phyloP scores from a whole-genome alignment of 768 basidiomycete species.

The Pholiota molesta region DNA sequence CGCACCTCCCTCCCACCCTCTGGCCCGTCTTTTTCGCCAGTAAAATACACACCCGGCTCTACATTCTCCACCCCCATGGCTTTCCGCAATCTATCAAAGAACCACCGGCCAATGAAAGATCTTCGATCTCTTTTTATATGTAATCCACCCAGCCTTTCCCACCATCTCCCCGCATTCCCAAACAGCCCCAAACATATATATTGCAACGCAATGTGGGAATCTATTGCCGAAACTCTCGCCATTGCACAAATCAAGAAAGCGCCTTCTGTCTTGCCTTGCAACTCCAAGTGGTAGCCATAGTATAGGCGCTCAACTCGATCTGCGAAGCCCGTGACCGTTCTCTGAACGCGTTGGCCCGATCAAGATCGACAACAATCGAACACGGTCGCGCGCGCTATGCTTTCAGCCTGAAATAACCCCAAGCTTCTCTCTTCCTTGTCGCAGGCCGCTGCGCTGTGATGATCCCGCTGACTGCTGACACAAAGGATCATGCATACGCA shows the following conservation, averaged over 20 bases:
- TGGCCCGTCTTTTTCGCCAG: too few relatives aligned
- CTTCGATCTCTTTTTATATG: slow-evolving; percentile 12
- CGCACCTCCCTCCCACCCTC: not conserved
- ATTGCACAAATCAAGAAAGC: slow-evolving; percentile 7
- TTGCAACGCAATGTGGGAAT: slow-evolving; percentile 18
- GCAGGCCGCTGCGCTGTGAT: not conserved
- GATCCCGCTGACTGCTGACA: not conserved
- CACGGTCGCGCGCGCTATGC: not conserved
- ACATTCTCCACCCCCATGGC: not conserved
- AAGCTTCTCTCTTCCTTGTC: not conserved
- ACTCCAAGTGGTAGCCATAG: too few relatives aligned
- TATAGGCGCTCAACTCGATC: not conserved
- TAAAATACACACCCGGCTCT: not conserved
- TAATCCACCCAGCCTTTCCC: slow-evolving; percentile 4
- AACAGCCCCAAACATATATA: slow-evolving; percentile 18
- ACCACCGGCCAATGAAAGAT: slow-evolving; percentile 13
- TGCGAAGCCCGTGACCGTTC: not conserved
- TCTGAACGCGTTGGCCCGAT: not conserved
- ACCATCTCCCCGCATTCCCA: slow-evolving; percentile 19
- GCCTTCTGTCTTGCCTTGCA: not conserved
- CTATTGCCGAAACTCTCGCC: slow-evolving; percentile 12
- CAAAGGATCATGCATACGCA: not conserved
- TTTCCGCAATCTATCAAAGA: slow-evolving; percentile 1
- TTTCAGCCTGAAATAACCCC: not conserved
- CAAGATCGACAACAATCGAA: not conserved